These are phyloP conservation scores for Dendrobium nobile DNA, from an alignment of 106 monocot genomes.

Conservation along the genomic window DNA sequence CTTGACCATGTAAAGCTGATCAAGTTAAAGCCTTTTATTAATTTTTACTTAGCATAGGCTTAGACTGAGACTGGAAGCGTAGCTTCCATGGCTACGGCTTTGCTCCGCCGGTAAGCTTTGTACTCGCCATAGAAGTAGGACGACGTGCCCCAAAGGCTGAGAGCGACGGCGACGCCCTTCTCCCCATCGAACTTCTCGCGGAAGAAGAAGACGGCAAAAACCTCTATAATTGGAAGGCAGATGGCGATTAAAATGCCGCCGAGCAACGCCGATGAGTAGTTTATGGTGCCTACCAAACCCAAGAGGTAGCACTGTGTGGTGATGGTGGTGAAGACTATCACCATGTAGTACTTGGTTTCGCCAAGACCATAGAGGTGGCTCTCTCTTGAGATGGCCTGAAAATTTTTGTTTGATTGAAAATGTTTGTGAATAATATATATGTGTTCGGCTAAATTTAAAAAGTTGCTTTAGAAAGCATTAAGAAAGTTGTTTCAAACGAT, in stretches of 20 bases:
- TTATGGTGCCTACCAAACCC: slow-evolving; percentile 13
- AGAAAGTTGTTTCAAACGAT: no score
- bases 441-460: no score
- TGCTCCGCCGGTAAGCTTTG: background rate
- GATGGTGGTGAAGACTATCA: slow-evolving; percentile 7
- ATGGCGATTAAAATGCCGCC: slow-evolving; percentile 10
- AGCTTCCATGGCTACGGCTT: background rate
- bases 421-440: no score
- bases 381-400: slow-evolving; percentile 19
- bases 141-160: slow-evolving; percentile 46
- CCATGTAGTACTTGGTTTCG: slow-evolving; percentile 11
- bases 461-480: no score
- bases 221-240: slow-evolving; percentile 9
- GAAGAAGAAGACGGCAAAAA: slow-evolving; percentile 12
- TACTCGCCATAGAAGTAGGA: slow-evolving; percentile 60
- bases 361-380: slow-evolving; percentile 12
- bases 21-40: no score
- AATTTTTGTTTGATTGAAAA: no score
- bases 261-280: slow-evolving; percentile 7
- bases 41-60: background rate
- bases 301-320: slow-evolving; percentile 12
- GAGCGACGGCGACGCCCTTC: slow-evolving; percentile 8
- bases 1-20: no score
- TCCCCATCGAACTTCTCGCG: slow-evolving; percentile 6
- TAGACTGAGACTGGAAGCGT: background rate